Base-by-base conservation (phyloP, 176 grass and related monocot species). In the Musa itinerans region DNA sequence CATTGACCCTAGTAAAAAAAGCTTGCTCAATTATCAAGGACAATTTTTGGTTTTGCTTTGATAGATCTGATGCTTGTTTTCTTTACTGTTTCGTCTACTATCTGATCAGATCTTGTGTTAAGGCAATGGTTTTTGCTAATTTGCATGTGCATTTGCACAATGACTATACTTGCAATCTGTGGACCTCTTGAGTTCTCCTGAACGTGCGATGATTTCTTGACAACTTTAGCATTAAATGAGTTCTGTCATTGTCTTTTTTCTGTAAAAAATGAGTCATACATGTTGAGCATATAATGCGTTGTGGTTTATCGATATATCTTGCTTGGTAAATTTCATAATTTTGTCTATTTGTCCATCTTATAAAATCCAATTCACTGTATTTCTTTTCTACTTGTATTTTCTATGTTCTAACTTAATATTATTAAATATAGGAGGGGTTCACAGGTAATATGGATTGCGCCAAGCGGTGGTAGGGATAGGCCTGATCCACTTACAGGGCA, bases 391-490 rank as follows among this genome's bases (percentile, higher is more conserved):
- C 34, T 77, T 74, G 23, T 78, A 26, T 80, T 25, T 24, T 55
- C 10, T 26, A 52, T 62, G 52, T 61, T 9, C 76, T 78, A 50
- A 43, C 64, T 78, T 17, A 53, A 19, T 34, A 11, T 34, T 64
- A 43, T 14, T 48, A 34, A 73, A 34, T 73, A 22, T 72, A 99
- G 90, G 70, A 82, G 82, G 0, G 88, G 95, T 79, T 99, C 95
- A 81, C 95, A 99, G 15, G 76, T 94, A 84, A 89, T 94, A 79
- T 99, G 95, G 95, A 99, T 94, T 83, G 95, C 95, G 50, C 95
- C 95, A 19, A 93, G 90, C 86, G 95, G 95, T 84, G 95, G 95
- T 81, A 91, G 95, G 83, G 95, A 98, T 61, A 88, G 95, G 23
- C 90, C 90, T 15, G 82, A 93, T 82, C 82, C 88, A 15, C 73